phyloP scores from a whole-genome alignment of 2,329 filamentous ascomycete genomes.

The Xylaria sp. region DNA sequence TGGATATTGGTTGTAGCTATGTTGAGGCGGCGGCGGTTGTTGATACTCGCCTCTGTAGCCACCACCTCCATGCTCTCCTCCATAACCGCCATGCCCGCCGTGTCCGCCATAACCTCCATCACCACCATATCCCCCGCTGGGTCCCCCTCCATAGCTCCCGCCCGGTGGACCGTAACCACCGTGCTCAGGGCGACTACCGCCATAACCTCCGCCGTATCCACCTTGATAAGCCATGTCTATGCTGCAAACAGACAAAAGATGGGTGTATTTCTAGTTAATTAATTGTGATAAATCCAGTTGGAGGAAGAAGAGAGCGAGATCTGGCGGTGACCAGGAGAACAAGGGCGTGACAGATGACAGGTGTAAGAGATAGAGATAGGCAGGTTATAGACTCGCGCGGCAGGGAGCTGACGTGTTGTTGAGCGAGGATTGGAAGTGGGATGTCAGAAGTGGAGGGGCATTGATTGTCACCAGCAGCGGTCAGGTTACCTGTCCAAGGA shows the following conservation, averaged over 20 bases:
- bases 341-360: conserved; percentile 2
- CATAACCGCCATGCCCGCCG: conserved; percentile 10
- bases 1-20: conserved; percentile 38
- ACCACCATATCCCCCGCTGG: conserved; percentile 7
- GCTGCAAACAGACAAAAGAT: neutral
- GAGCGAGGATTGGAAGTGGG: neutral
- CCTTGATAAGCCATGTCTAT: conserved; percentile 39
- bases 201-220: conserved; percentile 17
- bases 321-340: neutral
- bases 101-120: conserved; percentile 7
- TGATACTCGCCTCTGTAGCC: conserved; percentile 27
- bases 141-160: neutral
- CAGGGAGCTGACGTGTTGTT: conserved; percentile 12
- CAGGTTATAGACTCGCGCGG: conserved; percentile 4
- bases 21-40: conserved; percentile 22
- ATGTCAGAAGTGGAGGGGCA: neutral
- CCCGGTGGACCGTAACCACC: too few relatives aligned
- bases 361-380: too few relatives aligned
- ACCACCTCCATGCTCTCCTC: conserved; percentile 17
- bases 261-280: neutral
- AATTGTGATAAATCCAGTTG: neutral
- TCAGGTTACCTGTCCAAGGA: too few relatives aligned
- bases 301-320: neutral
- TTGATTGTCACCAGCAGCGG: neutral
- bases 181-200: too few relatives aligned